phyloP scores from a whole-genome alignment of 345 rosid genomes.

The Eutrema heterophyllum region DNA sequence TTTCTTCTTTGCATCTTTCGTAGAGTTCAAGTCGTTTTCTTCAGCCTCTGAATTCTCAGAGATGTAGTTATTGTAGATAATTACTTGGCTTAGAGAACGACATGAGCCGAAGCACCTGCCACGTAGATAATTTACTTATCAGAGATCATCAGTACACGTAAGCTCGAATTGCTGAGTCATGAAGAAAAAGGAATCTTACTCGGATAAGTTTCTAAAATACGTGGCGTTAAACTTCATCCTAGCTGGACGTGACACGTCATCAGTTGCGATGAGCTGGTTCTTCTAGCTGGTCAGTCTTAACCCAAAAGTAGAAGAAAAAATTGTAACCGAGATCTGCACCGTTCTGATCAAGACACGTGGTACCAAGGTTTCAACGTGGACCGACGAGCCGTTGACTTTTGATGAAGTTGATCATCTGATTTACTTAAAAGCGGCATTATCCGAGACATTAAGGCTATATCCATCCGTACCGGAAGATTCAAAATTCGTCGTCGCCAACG shows the following conservation, averaged over 20 bases:
- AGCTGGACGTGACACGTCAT: conserved; percentile 85
- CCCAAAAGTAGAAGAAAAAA: conserved; percentile 55
- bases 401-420: conserved; percentile 60
- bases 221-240: conserved; percentile 75
- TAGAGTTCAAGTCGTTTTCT: too few relatives aligned
- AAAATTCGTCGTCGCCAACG: conserved; percentile 51
- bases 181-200: conserved; percentile 63
- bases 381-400: conserved; percentile 46
- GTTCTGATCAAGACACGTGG: conserved; percentile 61
- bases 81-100: conserved; percentile 59
- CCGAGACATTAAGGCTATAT: conserved; percentile 68
- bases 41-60: too few relatives aligned
- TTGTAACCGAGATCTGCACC: conserved; percentile 52
- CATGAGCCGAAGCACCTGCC: conserved; percentile 51
- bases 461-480: conserved; percentile 83
- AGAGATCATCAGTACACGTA: conserved; percentile 58
- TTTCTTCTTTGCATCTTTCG: too few relatives aligned
- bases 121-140: conserved; percentile 53
- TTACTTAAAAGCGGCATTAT: conserved; percentile 65
- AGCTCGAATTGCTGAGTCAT: conserved; percentile 46
- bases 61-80: too few relatives aligned
- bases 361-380: conserved; percentile 35
- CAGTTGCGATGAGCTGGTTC: conserved; percentile 76
- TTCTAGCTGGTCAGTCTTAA: conserved; percentile 54
- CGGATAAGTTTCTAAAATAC: conserved; percentile 55